Evolutionary conservation across 2,329 filamentous ascomycete genomes (phyloP).

Genomic region (Aspergillus chevalieri): DNA sequence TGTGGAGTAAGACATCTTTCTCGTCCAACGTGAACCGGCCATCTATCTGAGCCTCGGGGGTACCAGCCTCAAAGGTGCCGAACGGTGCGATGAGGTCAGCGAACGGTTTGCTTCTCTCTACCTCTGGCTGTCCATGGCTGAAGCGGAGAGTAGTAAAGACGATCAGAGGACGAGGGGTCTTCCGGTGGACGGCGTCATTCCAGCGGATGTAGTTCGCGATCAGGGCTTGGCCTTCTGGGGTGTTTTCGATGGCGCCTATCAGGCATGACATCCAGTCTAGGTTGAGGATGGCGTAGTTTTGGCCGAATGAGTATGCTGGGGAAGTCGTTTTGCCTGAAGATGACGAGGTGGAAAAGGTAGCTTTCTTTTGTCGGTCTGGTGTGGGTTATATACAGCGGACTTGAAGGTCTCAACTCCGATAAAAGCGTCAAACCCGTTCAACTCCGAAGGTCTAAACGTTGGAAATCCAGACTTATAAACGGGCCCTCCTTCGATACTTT

Average conservation of each 20-base stretch:
- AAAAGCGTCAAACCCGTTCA: too few species aligned
- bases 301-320: constrained; percentile 21
- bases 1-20: constrained; percentile 31
- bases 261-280: constrained; percentile 32
- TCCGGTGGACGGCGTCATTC: constrained; percentile 37
- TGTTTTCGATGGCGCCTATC: constrained; percentile 27
- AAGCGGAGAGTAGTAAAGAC: constrained; percentile 38
- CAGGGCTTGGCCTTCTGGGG: constrained; percentile 26
- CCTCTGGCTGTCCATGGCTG: constrained; percentile 28
- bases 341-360: too few species aligned
- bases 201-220: constrained; percentile 31
- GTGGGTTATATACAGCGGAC: too few species aligned
- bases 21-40: constrained; percentile 25
- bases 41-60: constrained; percentile 28
- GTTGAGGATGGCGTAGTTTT: constrained; percentile 38
- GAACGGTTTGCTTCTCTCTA: constrained; percentile 31
- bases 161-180: constrained; percentile 26
- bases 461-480: too few species aligned
- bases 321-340: not conserved
- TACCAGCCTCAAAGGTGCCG: constrained; percentile 18
- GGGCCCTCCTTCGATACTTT: too few species aligned
- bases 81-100: constrained; percentile 23
- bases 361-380: too few species aligned
- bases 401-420: too few species aligned
- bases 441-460: too few species aligned